Base-by-base conservation (phyloP, 441 rosid species). In the Arabidopsis hybrid region DNA sequence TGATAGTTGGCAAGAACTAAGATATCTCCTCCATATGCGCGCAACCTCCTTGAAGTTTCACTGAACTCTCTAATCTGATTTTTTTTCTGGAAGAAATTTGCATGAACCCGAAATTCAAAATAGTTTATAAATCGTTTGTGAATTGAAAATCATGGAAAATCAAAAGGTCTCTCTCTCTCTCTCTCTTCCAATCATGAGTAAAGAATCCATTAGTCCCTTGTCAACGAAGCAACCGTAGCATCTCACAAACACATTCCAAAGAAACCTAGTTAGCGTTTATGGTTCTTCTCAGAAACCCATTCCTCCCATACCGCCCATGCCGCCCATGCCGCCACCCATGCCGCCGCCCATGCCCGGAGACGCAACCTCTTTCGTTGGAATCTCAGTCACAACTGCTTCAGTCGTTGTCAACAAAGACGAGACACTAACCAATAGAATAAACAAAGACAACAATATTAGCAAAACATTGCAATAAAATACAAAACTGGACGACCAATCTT, bases 341-440 rank as follows among this genome's bases (percentile, higher is more conserved):
- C n/a, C n/a, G n/a, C n/a, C n/a, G n/a, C 78, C 83, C 43, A 78
- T 78, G 45, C 77, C 71, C 3, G 83, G 77, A 34, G 88, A 65
- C 5, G 72, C 81, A n/a, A 67, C 86, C 59, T 85, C 89, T 14
- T 84, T 86, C 62, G 83, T 78, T 4, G 86, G 91, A 55, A 85
- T 82, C 71, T 85, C 88, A 10, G 80, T 73, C 65, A 87, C 84
- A 58, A 84, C 74, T 14, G 89, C 91, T 60, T 84, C 89, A 4
- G 91, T 87, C 8, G 91, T 87, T 1, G 88, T 85, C 83, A 87
- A 79, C 84, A 87, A 76, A 12, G 88, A 85, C 1, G 89, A 74
- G 1, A 87, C 85, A 78, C 88, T 86, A 75, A 38, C 71, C 35
- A 40, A 51, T 7, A 52, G 0, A 49, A 50, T 16, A 57, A 49